phyloP scores from a whole-genome alignment of 352 stramenopile genomes.

The Halophytophthora batemanensis region DNA sequence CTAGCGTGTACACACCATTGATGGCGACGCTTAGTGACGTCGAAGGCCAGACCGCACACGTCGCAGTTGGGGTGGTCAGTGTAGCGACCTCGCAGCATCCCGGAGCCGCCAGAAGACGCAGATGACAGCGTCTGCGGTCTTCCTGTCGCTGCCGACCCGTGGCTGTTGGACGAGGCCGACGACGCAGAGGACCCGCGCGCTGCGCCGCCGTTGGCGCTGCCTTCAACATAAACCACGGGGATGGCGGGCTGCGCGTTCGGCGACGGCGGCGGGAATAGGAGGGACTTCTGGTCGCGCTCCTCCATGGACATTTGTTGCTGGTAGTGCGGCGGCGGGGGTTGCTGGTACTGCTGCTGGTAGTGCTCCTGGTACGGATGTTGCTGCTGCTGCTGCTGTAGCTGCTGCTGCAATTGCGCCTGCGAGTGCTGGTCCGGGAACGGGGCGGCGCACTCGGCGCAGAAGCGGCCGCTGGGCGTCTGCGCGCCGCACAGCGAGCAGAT shows the following conservation, averaged over 20 bases:
- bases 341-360: conserved; percentile 4
- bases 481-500: conserved; percentile 10
- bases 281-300: conserved; percentile 24
- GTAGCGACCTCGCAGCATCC: conserved; percentile 46
- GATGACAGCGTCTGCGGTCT: not conserved
- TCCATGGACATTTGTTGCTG: conserved; percentile 28
- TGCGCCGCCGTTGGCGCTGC: conserved; percentile 2
- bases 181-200: conserved; percentile 11
- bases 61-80: conserved; percentile 65
- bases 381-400: conserved; percentile 4
- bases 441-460: conserved; percentile 31
- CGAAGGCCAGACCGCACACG: conserved; percentile 54
- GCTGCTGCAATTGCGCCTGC: conserved; percentile 2
- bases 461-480: conserved; percentile 22
- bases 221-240: conserved; percentile 30
- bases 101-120: conserved; percentile 13
- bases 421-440: conserved; percentile 10
- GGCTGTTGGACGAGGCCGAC: conserved; percentile 8
- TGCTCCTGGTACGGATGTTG: conserved; percentile 18
- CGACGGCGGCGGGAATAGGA: conserved; percentile 18
- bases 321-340: conserved; percentile 14
- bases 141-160: conserved; percentile 1
- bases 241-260: conserved; percentile 11
- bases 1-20: conserved; percentile 36
- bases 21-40: conserved; percentile 58